phyloP scores from a whole-genome alignment of 2,329 filamentous ascomycete species.

The Paecilomyces niveus region DNA sequence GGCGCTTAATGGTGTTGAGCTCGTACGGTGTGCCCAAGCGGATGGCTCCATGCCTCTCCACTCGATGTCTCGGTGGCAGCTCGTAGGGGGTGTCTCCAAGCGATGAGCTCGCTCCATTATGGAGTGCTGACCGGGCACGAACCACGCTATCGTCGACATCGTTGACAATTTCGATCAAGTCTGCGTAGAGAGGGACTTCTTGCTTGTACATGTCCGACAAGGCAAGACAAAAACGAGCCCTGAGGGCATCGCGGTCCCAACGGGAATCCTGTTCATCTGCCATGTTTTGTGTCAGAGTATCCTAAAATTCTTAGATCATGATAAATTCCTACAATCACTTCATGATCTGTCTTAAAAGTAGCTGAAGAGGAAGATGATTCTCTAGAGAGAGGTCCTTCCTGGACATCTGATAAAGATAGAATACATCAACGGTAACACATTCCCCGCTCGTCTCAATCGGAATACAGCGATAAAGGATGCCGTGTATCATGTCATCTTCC shows the following conservation, averaged over 20 bases:
- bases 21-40: slow-evolving; percentile 37
- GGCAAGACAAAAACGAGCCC: slow-evolving; percentile 11
- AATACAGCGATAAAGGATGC: background rate
- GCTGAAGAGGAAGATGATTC: background rate
- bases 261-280: background rate
- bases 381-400: background rate
- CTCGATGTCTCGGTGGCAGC: background rate
- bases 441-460: background rate
- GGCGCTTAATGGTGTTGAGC: slow-evolving; percentile 28
- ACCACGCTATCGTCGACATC: slow-evolving; percentile 7
- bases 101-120: background rate
- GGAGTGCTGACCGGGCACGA: background rate
- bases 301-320: background rate
- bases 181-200: slow-evolving; percentile 14
- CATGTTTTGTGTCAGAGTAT: background rate
- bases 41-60: slow-evolving; percentile 37
- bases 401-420: background rate
- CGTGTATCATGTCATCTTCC: background rate
- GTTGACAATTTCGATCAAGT: slow-evolving; percentile 12
- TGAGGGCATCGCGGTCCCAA: background rate
- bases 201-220: slow-evolving; percentile 15
- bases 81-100: background rate
- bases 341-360: background rate
- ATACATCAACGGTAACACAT: background rate
- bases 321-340: background rate